phyloP scores from a whole-genome alignment of 164 flowering plant species.

The Taxillus chinensis region DNA sequence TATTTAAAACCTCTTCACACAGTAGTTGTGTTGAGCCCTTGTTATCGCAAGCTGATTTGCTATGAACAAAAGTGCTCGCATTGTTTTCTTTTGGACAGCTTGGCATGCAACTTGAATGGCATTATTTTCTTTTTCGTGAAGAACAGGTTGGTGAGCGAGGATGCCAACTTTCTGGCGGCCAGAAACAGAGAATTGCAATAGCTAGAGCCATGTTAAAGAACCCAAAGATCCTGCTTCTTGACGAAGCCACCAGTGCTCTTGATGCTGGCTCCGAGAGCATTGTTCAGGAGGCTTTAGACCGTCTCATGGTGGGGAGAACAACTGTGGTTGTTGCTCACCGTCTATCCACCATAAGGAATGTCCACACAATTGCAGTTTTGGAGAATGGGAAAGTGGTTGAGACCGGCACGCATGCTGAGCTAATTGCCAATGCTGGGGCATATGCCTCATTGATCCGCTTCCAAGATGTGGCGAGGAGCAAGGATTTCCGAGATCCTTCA shows the following conservation, averaged over 20 bases:
- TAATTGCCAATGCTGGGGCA: constrained; percentile 69
- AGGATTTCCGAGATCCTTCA: constrained; percentile 60
- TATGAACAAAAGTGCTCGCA: no score
- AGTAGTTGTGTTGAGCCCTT: no score
- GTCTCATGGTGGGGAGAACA: constrained; percentile 93
- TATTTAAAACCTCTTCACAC: no score
- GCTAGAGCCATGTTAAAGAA: constrained; percentile 97
- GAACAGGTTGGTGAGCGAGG: constrained; percentile 94
- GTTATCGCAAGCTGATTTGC: no score
- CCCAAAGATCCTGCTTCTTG: constrained; percentile 89
- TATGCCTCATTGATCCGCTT: constrained; percentile 82
- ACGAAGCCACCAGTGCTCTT: constrained; percentile 98
- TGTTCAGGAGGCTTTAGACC: constrained; percentile 93
- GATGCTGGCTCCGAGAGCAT: constrained; percentile 91
- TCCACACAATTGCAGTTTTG: constrained; percentile 77
- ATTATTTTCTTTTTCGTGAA: neutral
- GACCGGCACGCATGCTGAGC: constrained; percentile 88
- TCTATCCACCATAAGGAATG: constrained; percentile 89
- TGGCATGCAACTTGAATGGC: neutral
- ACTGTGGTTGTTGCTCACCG: constrained; percentile 97
- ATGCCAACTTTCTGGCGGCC: constrained; percentile 95
- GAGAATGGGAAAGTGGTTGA: constrained; percentile 94
- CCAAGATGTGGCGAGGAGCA: constrained; percentile 79
- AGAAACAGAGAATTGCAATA: constrained; percentile 94
- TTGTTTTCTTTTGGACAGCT: no score